These are phyloP conservation scores for Cyberlindnera subsufficiens DNA, from an alignment of 805 yeast genomes.

Conservation along the genomic window DNA sequence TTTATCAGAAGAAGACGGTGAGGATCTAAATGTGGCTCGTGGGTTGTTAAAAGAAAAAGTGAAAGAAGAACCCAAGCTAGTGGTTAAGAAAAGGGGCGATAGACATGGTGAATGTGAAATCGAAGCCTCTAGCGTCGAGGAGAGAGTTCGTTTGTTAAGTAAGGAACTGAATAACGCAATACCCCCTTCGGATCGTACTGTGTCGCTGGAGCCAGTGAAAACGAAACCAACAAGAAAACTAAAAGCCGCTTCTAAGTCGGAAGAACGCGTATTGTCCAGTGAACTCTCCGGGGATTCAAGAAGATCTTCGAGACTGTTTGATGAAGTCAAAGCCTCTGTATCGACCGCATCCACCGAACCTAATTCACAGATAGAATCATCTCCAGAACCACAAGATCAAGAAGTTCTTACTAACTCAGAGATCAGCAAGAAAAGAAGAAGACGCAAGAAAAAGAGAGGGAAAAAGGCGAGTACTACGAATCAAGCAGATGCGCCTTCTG, in stretches of 20 bases:
- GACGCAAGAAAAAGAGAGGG: conserved; percentile 11
- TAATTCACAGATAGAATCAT: background rate
- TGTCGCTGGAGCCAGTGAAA: conserved; percentile 6
- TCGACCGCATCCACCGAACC: background rate
- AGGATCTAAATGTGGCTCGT: conserved; percentile 9
- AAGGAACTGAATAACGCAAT: conserved; percentile 19
- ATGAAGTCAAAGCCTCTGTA: background rate
- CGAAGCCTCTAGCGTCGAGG: conserved; percentile 9
- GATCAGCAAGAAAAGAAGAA: conserved; percentile 11
- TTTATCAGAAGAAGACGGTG: conserved; percentile 18
- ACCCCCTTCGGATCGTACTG: conserved; percentile 17
- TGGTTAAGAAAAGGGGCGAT: conserved; percentile 13
- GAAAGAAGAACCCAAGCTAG: background rate
- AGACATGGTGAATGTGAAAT: background rate
- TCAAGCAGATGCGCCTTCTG: conserved; percentile 1
- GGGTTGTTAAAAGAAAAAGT: background rate
- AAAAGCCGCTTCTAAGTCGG: conserved; percentile 1
- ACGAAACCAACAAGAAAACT: conserved; percentile 3
- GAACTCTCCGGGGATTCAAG: conserved; percentile 3
- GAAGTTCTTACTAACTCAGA: background rate
- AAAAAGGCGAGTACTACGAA: background rate
- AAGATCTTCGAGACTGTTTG: conserved; percentile 6
- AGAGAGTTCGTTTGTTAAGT: conserved; percentile 16
- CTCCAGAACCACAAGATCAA: background rate
- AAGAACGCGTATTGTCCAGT: background rate